Percentiles rank a stretch among this genome's conserved stretches.
Conservation (phyloP, 2,329 filamentous ascomycete species). For the Penicillium sp. region DNA sequence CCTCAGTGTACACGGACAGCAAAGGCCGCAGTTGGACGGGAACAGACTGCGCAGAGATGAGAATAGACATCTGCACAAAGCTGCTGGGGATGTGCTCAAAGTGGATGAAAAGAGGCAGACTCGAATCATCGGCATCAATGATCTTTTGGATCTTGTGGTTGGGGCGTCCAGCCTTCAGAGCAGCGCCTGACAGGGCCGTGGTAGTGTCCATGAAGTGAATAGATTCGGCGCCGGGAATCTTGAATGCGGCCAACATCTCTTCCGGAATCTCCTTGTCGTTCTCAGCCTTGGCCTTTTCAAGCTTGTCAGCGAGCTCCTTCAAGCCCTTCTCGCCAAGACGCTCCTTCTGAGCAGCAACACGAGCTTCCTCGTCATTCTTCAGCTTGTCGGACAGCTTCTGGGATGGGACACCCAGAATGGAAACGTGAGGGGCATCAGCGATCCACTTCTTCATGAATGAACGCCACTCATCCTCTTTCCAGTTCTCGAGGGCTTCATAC, state of each 20-base stretch:
- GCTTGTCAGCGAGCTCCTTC: constrained; percentile 67
- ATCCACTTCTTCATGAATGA: constrained; percentile 80
- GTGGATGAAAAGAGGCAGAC: constrained; percentile 84
- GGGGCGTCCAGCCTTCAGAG: constrained; percentile 65
- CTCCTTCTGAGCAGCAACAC: constrained; percentile 75
- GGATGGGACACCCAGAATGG: constrained; percentile 84
- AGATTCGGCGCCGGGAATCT: constrained; percentile 79
- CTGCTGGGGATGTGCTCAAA: constrained; percentile 93
- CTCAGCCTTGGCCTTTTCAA: constrained; percentile 80
- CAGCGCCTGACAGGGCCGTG: constrained; percentile 78
- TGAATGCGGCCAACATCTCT: constrained; percentile 75
- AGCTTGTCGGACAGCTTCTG: constrained; percentile 73
- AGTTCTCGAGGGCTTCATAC: constrained; percentile 68
- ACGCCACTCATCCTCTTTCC: constrained; percentile 83
- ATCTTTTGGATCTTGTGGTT: constrained; percentile 70
- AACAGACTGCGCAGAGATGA: constrained; percentile 74
- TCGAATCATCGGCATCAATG: constrained; percentile 66
- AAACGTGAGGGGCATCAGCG: constrained; percentile 79
- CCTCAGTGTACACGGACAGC: constrained; percentile 78
- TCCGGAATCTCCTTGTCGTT: constrained; percentile 86
- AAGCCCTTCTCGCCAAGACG: constrained; percentile 80
- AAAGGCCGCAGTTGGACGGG: constrained; percentile 82
- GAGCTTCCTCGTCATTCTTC: constrained; percentile 75
- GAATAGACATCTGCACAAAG: constrained; percentile 81
- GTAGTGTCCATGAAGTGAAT: constrained; percentile 92